phyloP scores from a whole-genome alignment of 768 basidiomycete species.

The Hypsizygus marmoreus region DNA sequence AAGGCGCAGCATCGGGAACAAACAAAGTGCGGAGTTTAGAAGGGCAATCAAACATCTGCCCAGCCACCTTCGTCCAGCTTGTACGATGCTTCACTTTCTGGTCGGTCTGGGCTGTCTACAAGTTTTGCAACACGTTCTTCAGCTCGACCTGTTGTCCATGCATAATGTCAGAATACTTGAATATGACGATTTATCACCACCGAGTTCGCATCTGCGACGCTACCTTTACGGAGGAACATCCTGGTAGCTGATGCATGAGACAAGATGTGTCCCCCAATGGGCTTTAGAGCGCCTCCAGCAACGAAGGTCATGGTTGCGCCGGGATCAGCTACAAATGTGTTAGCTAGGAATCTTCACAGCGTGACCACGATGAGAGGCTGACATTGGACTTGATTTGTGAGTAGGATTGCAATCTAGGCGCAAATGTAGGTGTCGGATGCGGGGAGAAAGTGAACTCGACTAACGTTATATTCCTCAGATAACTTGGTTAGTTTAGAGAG shows the following conservation, averaged over 20 bases:
- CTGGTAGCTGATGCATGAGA: conserved; percentile 89
- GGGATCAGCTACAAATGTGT: conserved; percentile 68
- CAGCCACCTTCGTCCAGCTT: conserved; percentile 91
- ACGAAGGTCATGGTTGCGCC: conserved; percentile 96
- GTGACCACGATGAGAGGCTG: conserved; percentile 16
- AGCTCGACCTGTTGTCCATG: conserved; percentile 58
- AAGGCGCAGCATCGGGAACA: background rate
- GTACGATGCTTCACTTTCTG: conserved; percentile 90
- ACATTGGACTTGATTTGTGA: conserved; percentile 96
- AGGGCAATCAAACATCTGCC: conserved; percentile 66
- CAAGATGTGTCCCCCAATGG: conserved; percentile 87
- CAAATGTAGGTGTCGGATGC: conserved; percentile 15
- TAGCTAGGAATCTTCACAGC: background rate
- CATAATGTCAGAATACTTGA: background rate
- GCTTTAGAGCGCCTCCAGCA: conserved; percentile 89
- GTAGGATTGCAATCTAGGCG: conserved; percentile 73
- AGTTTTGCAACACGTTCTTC: conserved; percentile 91
- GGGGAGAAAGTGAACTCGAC: conserved; percentile 14
- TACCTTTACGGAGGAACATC: conserved; percentile 87
- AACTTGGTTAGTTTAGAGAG: conserved; percentile 89
- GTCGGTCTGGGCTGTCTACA: conserved; percentile 86
- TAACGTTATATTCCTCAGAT: conserved; percentile 88
- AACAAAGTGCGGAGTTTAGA: background rate
- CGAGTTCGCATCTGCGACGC: conserved; percentile 11
- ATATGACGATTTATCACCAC: too few species aligned